A percentile compares a stretch with the other conserved stretches of the same genome.
These are phyloP conservation scores for Rubus parviflorus DNA, from an alignment of 306 rosid species.

Conservation along the genomic window DNA sequence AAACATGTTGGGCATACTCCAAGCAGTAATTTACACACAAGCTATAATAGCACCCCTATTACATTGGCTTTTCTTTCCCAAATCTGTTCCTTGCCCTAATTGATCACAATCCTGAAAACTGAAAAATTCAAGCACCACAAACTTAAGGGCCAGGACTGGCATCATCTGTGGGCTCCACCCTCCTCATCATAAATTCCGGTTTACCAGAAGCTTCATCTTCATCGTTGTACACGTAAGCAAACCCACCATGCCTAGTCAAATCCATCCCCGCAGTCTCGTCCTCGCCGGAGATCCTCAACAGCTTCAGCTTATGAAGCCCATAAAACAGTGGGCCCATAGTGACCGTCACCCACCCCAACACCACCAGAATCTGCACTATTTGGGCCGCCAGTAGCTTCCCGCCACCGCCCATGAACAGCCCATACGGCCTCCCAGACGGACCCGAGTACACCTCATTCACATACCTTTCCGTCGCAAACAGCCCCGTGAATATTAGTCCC, in stretches of 20 bases:
- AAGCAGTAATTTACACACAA: too few relatives aligned
- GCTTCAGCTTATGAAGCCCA: slow-evolving; percentile 43
- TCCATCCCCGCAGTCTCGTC: slow-evolving; percentile 82
- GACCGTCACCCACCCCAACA: slow-evolving; percentile 66
- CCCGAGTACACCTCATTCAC: slow-evolving; percentile 50
- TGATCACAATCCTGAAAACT: neutral
- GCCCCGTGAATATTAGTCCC: slow-evolving; percentile 70
- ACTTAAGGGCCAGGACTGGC: neutral
- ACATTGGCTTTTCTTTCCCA: neutral
- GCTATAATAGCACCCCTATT: too few relatives aligned
- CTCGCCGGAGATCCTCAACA: slow-evolving; percentile 54
- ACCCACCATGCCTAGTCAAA: slow-evolving; percentile 73
- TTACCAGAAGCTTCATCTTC: slow-evolving; percentile 28
- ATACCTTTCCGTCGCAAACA: slow-evolving; percentile 52
- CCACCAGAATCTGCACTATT: slow-evolving; percentile 46
- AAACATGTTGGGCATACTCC: neutral
- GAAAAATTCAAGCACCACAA: neutral
- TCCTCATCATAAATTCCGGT: slow-evolving; percentile 32
- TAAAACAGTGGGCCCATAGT: slow-evolving; percentile 75
- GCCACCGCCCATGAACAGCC: slow-evolving; percentile 72
- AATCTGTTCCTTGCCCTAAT: neutral
- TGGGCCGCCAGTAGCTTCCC: slow-evolving; percentile 66
- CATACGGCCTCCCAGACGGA: slow-evolving; percentile 40
- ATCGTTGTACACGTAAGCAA: slow-evolving; percentile 63
- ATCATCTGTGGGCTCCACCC: slow-evolving; percentile 24